Conservation (phyloP, 768 basidiomycete species). For the Boletus fagicola region DNA sequence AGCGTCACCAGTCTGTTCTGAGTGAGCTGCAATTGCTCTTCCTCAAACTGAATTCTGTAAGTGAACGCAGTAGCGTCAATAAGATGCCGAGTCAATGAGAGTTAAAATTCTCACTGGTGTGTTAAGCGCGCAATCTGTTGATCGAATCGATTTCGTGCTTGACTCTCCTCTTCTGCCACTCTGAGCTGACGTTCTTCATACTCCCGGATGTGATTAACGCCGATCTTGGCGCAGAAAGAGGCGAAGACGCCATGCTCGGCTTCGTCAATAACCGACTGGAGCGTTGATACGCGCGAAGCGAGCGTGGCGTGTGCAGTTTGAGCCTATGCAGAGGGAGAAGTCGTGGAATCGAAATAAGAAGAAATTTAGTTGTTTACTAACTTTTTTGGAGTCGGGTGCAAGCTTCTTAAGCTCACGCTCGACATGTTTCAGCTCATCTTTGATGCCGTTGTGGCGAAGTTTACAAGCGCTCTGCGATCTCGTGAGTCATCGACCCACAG, state of each 20-base stretch:
- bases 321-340: conserved; percentile 39
- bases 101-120: conserved; percentile 64
- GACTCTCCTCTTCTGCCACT: conserved; percentile 84
- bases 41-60: conserved; percentile 74
- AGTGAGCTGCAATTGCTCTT: conserved; percentile 64
- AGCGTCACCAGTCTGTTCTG: conserved; percentile 62
- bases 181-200: conserved; percentile 92
- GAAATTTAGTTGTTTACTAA: conserved; percentile 21
- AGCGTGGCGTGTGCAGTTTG: conserved; percentile 52
- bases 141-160: conserved; percentile 77
- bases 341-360: background rate
- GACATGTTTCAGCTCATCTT: conserved; percentile 81
- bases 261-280: conserved; percentile 59
- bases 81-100: background rate
- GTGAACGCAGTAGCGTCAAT: conserved; percentile 3
- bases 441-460: conserved; percentile 71
- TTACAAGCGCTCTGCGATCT: conserved; percentile 65
- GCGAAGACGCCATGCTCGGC: conserved; percentile 82
- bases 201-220: conserved; percentile 79
- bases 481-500: background rate
- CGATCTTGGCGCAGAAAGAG: conserved; percentile 76
- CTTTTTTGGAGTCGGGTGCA: conserved; percentile 72
- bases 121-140: conserved; percentile 82
- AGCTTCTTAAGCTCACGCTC: conserved; percentile 66
- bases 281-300: conserved; percentile 49